Evolutionary conservation across 371 early-diverging fungal species (phyloP).

Genomic region (Chytridiales sp.): DNA sequence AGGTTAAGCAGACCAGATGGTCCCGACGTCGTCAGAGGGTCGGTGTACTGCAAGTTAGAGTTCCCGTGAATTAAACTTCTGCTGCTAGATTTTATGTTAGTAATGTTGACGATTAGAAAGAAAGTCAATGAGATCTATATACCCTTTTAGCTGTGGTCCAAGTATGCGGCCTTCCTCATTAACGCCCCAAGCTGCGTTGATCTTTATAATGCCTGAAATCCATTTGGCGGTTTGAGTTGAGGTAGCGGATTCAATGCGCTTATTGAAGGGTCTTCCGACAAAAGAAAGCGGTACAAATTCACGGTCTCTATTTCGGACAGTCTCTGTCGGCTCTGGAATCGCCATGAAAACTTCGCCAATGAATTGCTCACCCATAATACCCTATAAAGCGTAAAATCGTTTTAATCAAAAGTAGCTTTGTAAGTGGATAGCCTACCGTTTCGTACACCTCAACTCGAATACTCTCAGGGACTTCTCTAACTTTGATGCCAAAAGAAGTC

Average conservation of each 20-base stretch:
- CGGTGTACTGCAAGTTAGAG: slow-evolving; percentile 9
- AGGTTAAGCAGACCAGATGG: slow-evolving; percentile 40
- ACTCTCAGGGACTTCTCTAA: slow-evolving; percentile 38
- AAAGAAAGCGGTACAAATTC: slow-evolving; percentile 25
- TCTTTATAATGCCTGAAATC: slow-evolving; percentile 31
- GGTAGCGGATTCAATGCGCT: slow-evolving; percentile 3
- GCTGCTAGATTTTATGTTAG: neutral
- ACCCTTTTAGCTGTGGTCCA: slow-evolving; percentile 31
- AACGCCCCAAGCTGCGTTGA: slow-evolving; percentile 43
- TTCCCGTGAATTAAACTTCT: neutral
- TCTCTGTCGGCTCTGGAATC: slow-evolving; percentile 40
- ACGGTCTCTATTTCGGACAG: slow-evolving; percentile 27
- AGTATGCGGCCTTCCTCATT: slow-evolving; percentile 34
- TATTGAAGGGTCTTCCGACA: slow-evolving; percentile 33
- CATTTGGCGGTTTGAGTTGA: slow-evolving; percentile 5
- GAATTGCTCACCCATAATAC: slow-evolving; percentile 32
- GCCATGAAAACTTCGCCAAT: slow-evolving; percentile 41
- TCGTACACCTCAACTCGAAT: slow-evolving; percentile 41
- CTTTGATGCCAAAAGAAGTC: slow-evolving; percentile 30
- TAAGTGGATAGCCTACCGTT: slow-evolving; percentile 23
- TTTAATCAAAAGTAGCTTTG: neutral
- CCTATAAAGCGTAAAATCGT: slow-evolving; percentile 8
- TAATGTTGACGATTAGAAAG: neutral
- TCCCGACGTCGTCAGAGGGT: slow-evolving; percentile 20
- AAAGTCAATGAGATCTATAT: neutral